Base-by-base conservation (phyloP, 768 basidiomycete species). In the Boletus rufocinnamomeus region DNA sequence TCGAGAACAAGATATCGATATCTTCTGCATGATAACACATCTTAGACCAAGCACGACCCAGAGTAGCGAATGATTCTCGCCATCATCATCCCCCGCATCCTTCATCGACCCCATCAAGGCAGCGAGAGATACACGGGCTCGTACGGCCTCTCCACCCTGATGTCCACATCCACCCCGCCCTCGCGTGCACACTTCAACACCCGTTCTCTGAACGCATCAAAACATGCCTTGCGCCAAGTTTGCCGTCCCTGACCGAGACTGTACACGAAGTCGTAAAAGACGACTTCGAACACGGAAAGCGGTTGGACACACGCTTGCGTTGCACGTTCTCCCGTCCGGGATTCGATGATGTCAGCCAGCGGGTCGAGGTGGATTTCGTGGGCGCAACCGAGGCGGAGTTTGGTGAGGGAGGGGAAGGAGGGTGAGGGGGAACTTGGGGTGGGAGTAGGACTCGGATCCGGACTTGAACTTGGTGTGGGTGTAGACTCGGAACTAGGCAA, bases 91-190 rank as follows among this genome's bases (percentile, higher is more conserved):
- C 7, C n/a, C 48, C 38, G 37, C 9, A 7, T n/a, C 6, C 21
- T 48, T 9, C 51, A 30, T 13, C 23, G 17, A 23, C 6, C 4
- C 14, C 51, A 3, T 62, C 63, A 63, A 48, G 69, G 45, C 37
- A 61, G 19, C 0, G 61, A 19, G 11, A 71, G 27, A 53, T 70
- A 71, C 34, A 50, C 60, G 0, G 69, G 69, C 10, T 71, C 65
- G 16, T 70, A 70, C 28, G 69, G 67, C 55, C 67, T 41, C 44
- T 71, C 67, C 3, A 71, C 63, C 38, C 45, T 43, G 2, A 70
- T 69, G 3, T 64, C 65, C 40, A 71, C 69, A 3, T 66, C 56
- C 41, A 71, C 59, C 13, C 63, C 62, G 23, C 58, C 60, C 30
- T 67, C 64, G 10, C 57, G 67, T 2, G 69, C 69, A 38, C 63